Conservation (phyloP, 2,329 filamentous ascomycete species). For the Arthroderma sp. region DNA sequence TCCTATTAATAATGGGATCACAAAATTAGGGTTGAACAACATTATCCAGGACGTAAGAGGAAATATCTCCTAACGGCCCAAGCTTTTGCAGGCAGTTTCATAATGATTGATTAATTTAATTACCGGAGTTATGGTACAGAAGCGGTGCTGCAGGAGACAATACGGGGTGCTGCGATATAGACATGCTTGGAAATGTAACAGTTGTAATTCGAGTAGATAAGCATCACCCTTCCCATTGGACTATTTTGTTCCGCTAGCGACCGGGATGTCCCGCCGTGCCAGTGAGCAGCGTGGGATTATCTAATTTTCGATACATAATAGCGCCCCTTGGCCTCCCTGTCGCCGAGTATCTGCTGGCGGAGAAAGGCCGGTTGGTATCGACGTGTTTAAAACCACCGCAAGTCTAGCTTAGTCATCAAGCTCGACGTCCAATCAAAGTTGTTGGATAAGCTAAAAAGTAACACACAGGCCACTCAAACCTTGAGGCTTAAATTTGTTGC, state of each 20-base stretch:
- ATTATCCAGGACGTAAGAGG: not conserved
- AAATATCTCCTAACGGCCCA: conserved; percentile 2
- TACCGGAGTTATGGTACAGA: not conserved
- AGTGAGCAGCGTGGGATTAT: not conserved
- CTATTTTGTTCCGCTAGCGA: not conserved
- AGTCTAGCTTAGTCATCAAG: not conserved
- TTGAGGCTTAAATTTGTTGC: not conserved
- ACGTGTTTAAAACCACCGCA: not conserved
- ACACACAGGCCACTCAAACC: not conserved
- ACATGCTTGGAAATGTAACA: not conserved
- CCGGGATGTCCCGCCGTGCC: not conserved
- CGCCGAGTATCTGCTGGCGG: not conserved
- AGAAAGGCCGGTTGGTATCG: not conserved
- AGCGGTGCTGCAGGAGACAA: not conserved
- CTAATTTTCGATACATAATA: not conserved
- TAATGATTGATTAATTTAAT: not conserved
- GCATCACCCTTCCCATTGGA: not conserved
- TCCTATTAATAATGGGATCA: not conserved
- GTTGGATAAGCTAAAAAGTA: not conserved
- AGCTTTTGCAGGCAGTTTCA: not conserved
- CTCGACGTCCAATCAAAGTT: not conserved
- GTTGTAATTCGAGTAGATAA: not conserved
- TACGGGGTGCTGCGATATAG: not conserved
- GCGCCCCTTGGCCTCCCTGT: not conserved
- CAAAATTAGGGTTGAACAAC: not conserved